Evolutionary conservation across 139 green algal species (phyloP), one percentile per base, ranked within the genome.

Genomic region (Picochlorum costavermella): DNA sequence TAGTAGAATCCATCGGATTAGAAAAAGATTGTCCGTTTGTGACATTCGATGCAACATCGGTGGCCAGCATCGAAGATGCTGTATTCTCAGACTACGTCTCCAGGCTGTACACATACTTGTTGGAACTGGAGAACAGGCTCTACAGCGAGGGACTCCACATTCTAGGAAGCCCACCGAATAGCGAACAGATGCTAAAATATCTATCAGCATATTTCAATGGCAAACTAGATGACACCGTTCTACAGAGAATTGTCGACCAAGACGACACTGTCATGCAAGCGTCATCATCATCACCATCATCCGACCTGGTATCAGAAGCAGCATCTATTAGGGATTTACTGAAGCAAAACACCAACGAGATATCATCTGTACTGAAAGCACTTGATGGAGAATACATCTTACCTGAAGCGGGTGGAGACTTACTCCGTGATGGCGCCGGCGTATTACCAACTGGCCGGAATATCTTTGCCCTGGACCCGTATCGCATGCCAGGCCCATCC

Each of bases 391-490:
- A 90, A 61, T 98, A 91, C 64, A 79, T 98, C 23, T 75, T 75
- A 11, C 82, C 92, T 6, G 91, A 87, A 62, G 81, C 88, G 17
- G 93, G 93, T 0, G 92, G 93, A 0, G 93, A 98, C 74, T 79
- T 98, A 69, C 81, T 98, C 63, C 56, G 93, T 9, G 93, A 98
- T 62, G 93, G 93, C 1, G 75, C 87, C 56, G 92, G 92, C 2
- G 92, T 98, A 13, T 79, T 98, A 65, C 92, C 92, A 46, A 98
- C 92, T 26, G 86, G 92, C 26, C 83, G 92, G 48, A 98, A 98
- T 83, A 98, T 98, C 69, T 87, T 96, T 73, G 93, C 93, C 3
- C 76, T 98, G 29, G 93, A 98, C 73, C 93, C 93, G 1, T 98
- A 98, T 79, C 78, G 93, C 56, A 98, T 98, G 92, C 93, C 93